Percentiles rank a stretch among this genome's conserved stretches.
phyloP scores from a whole-genome alignment of 2,329 filamentous ascomycete species.

The Exophiala spinifera region DNA sequence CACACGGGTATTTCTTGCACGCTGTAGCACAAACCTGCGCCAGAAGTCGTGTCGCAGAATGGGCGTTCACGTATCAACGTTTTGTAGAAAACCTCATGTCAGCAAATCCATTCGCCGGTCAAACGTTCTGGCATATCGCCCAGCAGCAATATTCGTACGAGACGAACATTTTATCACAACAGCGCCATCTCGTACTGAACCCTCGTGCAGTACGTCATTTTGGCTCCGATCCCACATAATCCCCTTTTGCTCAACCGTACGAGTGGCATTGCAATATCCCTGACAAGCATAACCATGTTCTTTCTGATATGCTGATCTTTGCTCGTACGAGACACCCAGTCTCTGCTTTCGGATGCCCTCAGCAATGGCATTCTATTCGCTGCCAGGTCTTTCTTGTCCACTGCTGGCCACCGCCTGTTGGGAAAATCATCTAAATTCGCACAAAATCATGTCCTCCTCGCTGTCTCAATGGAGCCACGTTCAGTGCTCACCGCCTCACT shows the following conservation, averaged over 20 bases:
- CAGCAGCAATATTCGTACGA: neutral
- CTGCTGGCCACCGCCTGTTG: neutral
- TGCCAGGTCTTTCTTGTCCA: neutral
- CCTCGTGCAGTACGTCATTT: no score
- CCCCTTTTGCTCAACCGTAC: no score
- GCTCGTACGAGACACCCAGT: no score
- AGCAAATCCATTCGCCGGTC: neutral
- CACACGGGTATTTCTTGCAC: no score
- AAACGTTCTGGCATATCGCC: conserved; percentile 6
- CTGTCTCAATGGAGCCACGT: conserved; percentile 25
- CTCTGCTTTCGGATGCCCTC: no score
- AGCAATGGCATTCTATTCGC: conserved; percentile 1
- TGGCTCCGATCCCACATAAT: no score
- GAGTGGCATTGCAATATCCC: neutral
- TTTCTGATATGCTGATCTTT: neutral
- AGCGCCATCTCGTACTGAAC: no score
- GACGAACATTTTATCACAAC: no score
- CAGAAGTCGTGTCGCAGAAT: no score
- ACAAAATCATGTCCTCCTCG: conserved; percentile 13
- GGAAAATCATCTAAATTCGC: conserved; percentile 12
- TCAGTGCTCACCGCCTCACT: conserved; percentile 22
- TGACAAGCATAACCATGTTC: neutral
- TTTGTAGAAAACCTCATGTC: no score
- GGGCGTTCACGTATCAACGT: no score
- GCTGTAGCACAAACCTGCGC: no score